Conservation (phyloP, 192 early-diverging fungal species). For the Backusella luteola region DNA sequence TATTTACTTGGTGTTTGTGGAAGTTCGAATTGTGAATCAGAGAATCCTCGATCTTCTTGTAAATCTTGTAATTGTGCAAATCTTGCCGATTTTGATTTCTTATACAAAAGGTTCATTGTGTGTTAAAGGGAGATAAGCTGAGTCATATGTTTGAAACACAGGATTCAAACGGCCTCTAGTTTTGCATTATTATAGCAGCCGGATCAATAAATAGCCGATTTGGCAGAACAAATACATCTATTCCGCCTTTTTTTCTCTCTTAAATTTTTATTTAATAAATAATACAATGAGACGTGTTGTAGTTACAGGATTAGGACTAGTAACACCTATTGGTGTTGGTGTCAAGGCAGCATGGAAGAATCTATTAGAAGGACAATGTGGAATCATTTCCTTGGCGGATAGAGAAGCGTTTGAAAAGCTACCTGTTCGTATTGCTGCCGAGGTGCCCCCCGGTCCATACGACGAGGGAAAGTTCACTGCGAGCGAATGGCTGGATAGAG, state of each 20-base stretch:
- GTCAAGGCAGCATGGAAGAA: constrained; percentile 67
- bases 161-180: neutral
- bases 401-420: constrained; percentile 56
- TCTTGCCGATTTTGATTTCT: constrained; percentile 14
- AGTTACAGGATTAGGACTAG: constrained; percentile 91
- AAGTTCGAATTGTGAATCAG: constrained; percentile 22
- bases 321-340: constrained; percentile 87
- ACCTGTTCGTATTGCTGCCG: constrained; percentile 74
- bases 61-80: constrained; percentile 22
- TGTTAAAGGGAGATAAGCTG: neutral
- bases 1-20: constrained; percentile 24
- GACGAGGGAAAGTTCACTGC: constrained; percentile 65
- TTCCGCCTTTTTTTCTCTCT: neutral
- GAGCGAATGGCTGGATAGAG: constrained; percentile 70
- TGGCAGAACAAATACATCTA: neutral
- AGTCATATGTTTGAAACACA: neutral
- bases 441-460: constrained; percentile 55
- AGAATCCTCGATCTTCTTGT: constrained; percentile 33
- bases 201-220: neutral
- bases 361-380: constrained; percentile 71
- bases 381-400: constrained; percentile 68
- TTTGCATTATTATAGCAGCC: neutral
- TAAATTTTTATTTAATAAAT: neutral
- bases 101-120: constrained; percentile 16
- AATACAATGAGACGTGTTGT: constrained; percentile 65